Evolutionary conservation across 108 stramenopile species (phyloP), one percentile per base, ranked within the genome.

Genomic region (Skeletonema tropicum): DNA sequence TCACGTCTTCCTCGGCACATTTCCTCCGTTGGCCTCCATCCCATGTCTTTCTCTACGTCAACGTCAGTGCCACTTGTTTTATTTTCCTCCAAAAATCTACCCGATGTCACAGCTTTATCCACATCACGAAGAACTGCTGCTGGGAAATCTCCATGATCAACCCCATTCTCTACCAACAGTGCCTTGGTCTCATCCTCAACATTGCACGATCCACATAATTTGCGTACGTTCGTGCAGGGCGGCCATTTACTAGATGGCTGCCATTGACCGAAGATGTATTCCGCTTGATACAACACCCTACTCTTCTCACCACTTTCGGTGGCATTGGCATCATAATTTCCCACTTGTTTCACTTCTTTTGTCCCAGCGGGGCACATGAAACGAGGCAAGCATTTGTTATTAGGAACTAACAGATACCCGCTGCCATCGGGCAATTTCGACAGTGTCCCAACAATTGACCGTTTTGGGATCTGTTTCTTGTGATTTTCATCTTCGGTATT

Each of bases 81-180:
- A 19, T 76, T 3, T 39, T 64, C 33, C 42, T 79, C 61, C 36
- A 71, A 11, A 70, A 82, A 80, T 45, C 87, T 57, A 26, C 93
- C 94, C 29, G 85, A 85, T 48, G 79, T 76, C 5, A 93, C 95
- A 21, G 85, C 82, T 21, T 60, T 57, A 26, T 92, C 89, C 11
- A 90, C 93, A 67, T 94, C 90, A 8, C 80, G 74, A 12, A 97
- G 68, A 12, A 97, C 95, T 11, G 66, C 66, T 3, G 78, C 60
- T 33, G 89, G 76, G 70, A 97, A 96, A 8, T 97, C 96, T 7
- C 96, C 97, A 74, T 99, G 97, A 66, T 97, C 85, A 25, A 97
- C 93, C 8, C 76, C 88, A 65, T 87, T 64, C 57, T 96, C 91
- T 3, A 85, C 76, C 31, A 98, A 87, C 14, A 98, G 84, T 2